Evolutionary conservation across 2,329 filamentous ascomycete species (phyloP).

Genomic region (Helminthosporium solani): DNA sequence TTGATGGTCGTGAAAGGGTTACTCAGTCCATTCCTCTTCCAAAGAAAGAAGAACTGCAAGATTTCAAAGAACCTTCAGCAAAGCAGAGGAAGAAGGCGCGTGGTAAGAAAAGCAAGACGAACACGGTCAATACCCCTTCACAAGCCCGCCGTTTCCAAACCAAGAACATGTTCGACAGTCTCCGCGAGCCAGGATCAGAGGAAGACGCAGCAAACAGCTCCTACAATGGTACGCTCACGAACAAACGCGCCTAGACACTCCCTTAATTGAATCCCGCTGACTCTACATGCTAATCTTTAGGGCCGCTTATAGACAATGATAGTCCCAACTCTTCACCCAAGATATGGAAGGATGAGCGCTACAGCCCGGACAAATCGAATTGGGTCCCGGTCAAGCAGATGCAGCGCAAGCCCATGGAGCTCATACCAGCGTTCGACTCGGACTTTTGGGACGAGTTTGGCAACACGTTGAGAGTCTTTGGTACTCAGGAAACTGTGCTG

Average conservation of each 20-base stretch:
- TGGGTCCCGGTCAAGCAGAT: constrained; percentile 23
- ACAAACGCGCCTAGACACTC: no score
- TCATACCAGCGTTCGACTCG: constrained; percentile 55
- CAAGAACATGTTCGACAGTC: constrained; percentile 29
- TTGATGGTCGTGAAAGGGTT: constrained; percentile 20
- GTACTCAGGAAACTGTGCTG: constrained; percentile 53
- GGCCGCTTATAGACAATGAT: no score
- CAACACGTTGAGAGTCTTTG: constrained; percentile 62
- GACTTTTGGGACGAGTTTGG: constrained; percentile 60
- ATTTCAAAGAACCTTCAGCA: neutral
- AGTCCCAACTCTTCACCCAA: neutral
- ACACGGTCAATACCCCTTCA: neutral
- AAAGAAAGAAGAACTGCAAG: constrained; percentile 8
- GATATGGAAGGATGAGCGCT: constrained; percentile 23
- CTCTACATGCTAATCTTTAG: no score
- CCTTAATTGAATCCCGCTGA: neutral
- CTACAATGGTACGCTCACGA: no score
- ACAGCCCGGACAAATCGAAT: constrained; percentile 17
- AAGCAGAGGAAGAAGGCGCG: constrained; percentile 12
- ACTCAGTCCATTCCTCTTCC: constrained; percentile 16
- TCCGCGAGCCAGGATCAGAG: constrained; percentile 4
- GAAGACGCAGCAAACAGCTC: neutral
- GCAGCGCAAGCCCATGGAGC: constrained; percentile 35
- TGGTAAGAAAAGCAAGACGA: constrained; percentile 13
- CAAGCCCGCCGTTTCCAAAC: constrained; percentile 20